Evolutionary conservation across 2,329 filamentous ascomycete genomes (phyloP), one percentile per base, ranked within the genome.

Genomic region (Aspergillus sp.): DNA sequence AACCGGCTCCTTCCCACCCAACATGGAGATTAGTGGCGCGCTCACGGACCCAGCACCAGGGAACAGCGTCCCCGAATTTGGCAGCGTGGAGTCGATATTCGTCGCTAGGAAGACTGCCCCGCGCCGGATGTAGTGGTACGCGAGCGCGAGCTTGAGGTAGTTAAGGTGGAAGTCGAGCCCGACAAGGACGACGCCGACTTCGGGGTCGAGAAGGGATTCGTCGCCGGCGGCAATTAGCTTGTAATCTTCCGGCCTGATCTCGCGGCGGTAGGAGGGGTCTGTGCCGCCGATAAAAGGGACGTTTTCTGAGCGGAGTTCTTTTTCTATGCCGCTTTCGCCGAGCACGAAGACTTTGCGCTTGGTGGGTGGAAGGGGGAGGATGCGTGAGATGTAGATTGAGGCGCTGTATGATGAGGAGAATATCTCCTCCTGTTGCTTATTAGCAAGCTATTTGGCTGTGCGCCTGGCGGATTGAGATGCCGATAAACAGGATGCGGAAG

Each of bases 361-460:
- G 41, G 88, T 88, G 3, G 86, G 79, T 3, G 90, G 88, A 4
- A 96, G 87, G 68, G 91, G 85, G 69, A 99, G 86, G 77, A 99
- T 97, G 67, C 93, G 91, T 9, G 92, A 90, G 74, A 99, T 97
- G 83, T 99, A 99, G 75, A 99, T 89, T 65, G 94, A 91, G 46
- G 95, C 89, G 67, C 92, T 96, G 85, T 99, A 99, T 45, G 93
- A 91, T 8, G 94, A 97, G 64, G 92, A 93, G 75, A 99, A 99
- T 68, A 99, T 91, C 81, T 99, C 95, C 74, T 98, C 92, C 84
- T 87, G 67, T 61, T 25, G 57, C n/a, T 23, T 48, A 22, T 55
- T 48, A 52, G 38, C 9, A 23, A 30, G 34, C 25, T 7, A 28
- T 28, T 19, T 19, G 19, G 19, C 19, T 19, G 2, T 19, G 19